A percentile compares a stretch with the other conserved stretches of the same genome.
phyloP scores from a whole-genome alignment of 768 basidiomycete genomes.

The Antrodiella citrinella region DNA sequence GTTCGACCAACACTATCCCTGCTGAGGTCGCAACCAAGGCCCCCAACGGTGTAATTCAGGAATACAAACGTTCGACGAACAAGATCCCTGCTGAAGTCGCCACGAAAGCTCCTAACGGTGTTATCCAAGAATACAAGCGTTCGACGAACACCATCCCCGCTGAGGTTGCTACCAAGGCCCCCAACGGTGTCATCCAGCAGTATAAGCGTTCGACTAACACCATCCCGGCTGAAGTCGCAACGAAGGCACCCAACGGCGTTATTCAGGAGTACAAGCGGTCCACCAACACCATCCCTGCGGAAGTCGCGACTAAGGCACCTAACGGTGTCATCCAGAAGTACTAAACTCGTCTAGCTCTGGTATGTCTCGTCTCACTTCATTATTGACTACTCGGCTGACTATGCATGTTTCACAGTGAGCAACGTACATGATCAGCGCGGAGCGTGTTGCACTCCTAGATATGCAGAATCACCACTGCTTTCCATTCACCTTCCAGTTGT shows the following conservation, averaged over 20 bases:
- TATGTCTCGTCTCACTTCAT: too few relatives aligned
- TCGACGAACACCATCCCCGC: slow-evolving; percentile 20
- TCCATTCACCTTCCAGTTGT: slow-evolving; percentile 1
- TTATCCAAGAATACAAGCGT: slow-evolving; percentile 35
- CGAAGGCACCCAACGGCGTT: slow-evolving; percentile 5
- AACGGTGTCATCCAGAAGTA: slow-evolving; percentile 26
- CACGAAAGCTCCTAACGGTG: slow-evolving; percentile 27
- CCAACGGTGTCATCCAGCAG: slow-evolving; percentile 11
- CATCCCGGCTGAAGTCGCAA: slow-evolving; percentile 10
- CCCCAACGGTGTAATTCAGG: slow-evolving; percentile 18
- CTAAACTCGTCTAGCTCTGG: not conserved
- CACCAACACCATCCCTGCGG: slow-evolving; percentile 23
- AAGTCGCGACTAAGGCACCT: slow-evolving; percentile 27
- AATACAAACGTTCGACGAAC: slow-evolving; percentile 10
- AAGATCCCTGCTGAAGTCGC: slow-evolving; percentile 25
- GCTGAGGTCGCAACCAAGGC: slow-evolving; percentile 25
- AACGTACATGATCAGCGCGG: not conserved
- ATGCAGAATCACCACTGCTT: not conserved
- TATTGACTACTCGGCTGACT: too few relatives aligned
- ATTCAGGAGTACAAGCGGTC: slow-evolving; percentile 12
- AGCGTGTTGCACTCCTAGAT: not conserved
- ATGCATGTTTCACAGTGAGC: not conserved
- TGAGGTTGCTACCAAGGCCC: slow-evolving; percentile 15
- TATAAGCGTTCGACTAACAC: slow-evolving; percentile 3
- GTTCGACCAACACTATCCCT: slow-evolving; percentile 21